phyloP scores from a whole-genome alignment of 2,329 filamentous ascomycete species.

The Paecilomyces dactylethromorphus region DNA sequence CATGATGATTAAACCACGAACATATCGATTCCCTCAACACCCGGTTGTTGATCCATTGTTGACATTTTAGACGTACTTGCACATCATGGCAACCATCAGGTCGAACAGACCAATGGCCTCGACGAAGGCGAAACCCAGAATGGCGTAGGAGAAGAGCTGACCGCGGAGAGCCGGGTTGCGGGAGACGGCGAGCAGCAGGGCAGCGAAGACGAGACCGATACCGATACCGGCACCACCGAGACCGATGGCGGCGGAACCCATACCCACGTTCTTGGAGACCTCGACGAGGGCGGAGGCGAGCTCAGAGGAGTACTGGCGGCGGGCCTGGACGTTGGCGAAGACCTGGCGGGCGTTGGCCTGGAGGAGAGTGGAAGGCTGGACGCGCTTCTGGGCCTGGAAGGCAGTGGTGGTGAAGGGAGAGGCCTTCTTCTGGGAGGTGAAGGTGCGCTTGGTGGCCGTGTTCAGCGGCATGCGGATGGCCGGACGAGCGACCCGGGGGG shows the following conservation, averaged over 20 bases:
- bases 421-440: slow-evolving; percentile 36
- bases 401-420: slow-evolving; percentile 35
- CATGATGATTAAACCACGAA: slow-evolving; percentile 20
- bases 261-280: slow-evolving; percentile 86
- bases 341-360: slow-evolving; percentile 60
- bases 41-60: not conserved
- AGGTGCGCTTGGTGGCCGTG: slow-evolving; percentile 66
- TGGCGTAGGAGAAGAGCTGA: slow-evolving; percentile 94
- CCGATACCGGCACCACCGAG: slow-evolving; percentile 88
- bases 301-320: slow-evolving; percentile 79
- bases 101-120: slow-evolving; percentile 75
- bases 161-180: slow-evolving; percentile 91
- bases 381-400: slow-evolving; percentile 70
- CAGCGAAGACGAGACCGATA: slow-evolving; percentile 91
- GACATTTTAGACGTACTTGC: slow-evolving; percentile 63
- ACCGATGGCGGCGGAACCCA: slow-evolving; percentile 85
- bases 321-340: slow-evolving; percentile 51
- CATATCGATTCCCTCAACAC: slow-evolving; percentile 12
- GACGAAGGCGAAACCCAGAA: slow-evolving; percentile 92
- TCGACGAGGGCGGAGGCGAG: slow-evolving; percentile 79
- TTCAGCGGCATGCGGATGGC: slow-evolving; percentile 59
- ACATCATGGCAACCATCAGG: slow-evolving; percentile 89
- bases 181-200: slow-evolving; percentile 81
- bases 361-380: slow-evolving; percentile 61
- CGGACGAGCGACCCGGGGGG: slow-evolving; percentile 71